These are phyloP conservation scores for Botrytis fragariae DNA, from an alignment of 2,329 filamentous ascomycete species.

Conservation along the genomic window DNA sequence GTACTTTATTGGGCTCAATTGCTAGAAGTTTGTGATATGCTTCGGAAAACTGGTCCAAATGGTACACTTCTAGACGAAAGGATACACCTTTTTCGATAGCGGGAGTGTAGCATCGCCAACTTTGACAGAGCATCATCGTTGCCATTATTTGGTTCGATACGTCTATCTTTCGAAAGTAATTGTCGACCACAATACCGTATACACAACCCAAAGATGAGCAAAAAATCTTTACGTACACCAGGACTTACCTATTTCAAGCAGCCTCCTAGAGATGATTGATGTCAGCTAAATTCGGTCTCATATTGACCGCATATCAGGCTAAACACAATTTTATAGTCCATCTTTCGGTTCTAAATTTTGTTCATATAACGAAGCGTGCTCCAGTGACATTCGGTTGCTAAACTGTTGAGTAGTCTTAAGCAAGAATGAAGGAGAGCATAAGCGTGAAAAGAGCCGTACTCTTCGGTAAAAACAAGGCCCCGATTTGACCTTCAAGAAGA, in stretches of 20 bases:
- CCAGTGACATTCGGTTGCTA: neutral
- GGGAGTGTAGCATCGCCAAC: neutral
- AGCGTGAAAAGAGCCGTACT: neutral
- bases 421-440: neutral
- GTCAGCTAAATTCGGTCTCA: neutral
- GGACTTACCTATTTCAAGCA: accelerated
- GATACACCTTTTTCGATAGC: neutral
- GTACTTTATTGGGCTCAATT: neutral
- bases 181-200: neutral
- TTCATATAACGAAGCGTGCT: neutral
- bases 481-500: neutral
- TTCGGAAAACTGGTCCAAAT: neutral
- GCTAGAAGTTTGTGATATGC: neutral
- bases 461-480: neutral
- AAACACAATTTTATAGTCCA: neutral
- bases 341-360: neutral
- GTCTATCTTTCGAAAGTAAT: neutral
- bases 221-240: too few species aligned
- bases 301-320: neutral
- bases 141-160: neutral
- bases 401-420: neutral
- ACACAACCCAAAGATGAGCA: too few species aligned
- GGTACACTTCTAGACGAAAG: neutral
- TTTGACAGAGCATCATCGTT: neutral
- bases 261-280: accelerated